Evolutionary conservation across 495 filamentous ascomycete species (phyloP).

Genomic region (Penicillium riverlandense): DNA sequence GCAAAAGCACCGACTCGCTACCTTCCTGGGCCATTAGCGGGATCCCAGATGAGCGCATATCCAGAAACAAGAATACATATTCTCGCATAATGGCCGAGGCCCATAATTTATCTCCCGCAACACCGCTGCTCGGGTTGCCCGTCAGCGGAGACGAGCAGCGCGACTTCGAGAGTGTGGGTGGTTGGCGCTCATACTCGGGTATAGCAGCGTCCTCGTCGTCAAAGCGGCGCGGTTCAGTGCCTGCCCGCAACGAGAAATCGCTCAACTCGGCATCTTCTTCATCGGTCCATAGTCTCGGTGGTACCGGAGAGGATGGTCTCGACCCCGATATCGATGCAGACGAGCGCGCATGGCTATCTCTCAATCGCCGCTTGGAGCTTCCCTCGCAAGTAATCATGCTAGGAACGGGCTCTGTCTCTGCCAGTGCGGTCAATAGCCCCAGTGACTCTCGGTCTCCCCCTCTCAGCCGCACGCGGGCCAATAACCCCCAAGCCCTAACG

Average conservation of each 20-base stretch:
- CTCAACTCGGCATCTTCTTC: slow-evolving; percentile 27
- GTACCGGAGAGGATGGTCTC: slow-evolving; percentile 5
- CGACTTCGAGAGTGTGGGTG: slow-evolving; percentile 83
- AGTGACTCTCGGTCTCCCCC: not conserved
- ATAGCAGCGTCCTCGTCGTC: no score
- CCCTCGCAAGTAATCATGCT: slow-evolving; percentile 36
- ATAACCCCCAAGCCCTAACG: slow-evolving; percentile 2
- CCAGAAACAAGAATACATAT: slow-evolving; percentile 10
- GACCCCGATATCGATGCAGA: slow-evolving; percentile 35
- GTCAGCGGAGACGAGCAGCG: slow-evolving; percentile 42
- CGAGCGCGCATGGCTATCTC: slow-evolving; percentile 61
- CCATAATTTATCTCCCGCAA: slow-evolving; percentile 7
- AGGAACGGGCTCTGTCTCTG: slow-evolving; percentile 6
- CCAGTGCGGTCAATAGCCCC: slow-evolving; percentile 7
- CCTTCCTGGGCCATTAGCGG: slow-evolving; percentile 5
- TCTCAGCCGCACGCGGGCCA: not conserved
- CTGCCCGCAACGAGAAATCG: slow-evolving; percentile 4
- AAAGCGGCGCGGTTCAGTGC: no score
- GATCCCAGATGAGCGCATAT: slow-evolving; percentile 6
- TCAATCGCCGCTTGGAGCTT: slow-evolving; percentile 67
- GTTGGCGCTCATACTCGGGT: slow-evolving; percentile 49
- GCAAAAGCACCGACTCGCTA: slow-evolving; percentile 9
- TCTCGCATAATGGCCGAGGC: slow-evolving; percentile 16
- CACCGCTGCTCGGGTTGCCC: slow-evolving; percentile 20
- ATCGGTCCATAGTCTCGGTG: slow-evolving; percentile 23